Evolutionary conservation across 139 green algal genomes (phyloP).

Genomic region (Tetradesmus obliquus): DNA sequence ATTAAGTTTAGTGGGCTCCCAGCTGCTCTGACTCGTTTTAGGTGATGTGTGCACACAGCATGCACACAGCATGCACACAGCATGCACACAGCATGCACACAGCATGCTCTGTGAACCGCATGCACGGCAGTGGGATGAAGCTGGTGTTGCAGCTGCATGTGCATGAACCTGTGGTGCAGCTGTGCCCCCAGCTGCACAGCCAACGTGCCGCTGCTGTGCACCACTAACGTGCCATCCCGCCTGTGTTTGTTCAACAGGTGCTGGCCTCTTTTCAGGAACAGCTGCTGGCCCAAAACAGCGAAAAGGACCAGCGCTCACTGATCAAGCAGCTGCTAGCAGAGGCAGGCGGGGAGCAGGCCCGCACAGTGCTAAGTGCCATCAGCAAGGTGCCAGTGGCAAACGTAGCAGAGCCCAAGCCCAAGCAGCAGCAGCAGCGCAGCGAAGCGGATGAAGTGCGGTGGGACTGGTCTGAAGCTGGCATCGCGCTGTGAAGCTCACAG

Average conservation of each 20-base stretch:
- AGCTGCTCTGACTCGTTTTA: too few relatives aligned
- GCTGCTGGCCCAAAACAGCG: conserved; percentile 50
- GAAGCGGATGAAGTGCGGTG: conserved; percentile 31
- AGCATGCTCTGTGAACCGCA: too few relatives aligned
- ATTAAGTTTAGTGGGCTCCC: not conserved
- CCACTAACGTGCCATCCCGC: not conserved
- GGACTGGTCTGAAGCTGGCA: conserved; percentile 43
- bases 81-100: too few relatives aligned
- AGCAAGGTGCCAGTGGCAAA: conserved; percentile 49
- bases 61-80: too few relatives aligned
- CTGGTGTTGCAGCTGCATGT: too few relatives aligned
- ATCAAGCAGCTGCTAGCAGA: conserved; percentile 79
- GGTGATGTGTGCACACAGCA: too few relatives aligned
- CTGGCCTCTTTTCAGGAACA: conserved; percentile 41
- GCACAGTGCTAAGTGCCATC: conserved; percentile 57
- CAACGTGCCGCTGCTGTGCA: not conserved
- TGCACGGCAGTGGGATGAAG: too few relatives aligned
- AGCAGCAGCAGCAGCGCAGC: conserved; percentile 27
- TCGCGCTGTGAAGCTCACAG: conserved; percentile 16
- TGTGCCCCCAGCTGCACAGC: not conserved
- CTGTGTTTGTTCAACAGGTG: conserved; percentile 4
- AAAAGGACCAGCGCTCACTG: conserved; percentile 80
- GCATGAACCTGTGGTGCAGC: too few relatives aligned
- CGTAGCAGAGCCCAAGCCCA: conserved; percentile 53
- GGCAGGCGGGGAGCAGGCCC: conserved; percentile 58